A percentile compares a stretch with the other conserved stretches of the same genome.
These are phyloP conservation scores for Diaporthe sp. DNA, from an alignment of 2,329 filamentous ascomycete species.

Conservation along the genomic window DNA sequence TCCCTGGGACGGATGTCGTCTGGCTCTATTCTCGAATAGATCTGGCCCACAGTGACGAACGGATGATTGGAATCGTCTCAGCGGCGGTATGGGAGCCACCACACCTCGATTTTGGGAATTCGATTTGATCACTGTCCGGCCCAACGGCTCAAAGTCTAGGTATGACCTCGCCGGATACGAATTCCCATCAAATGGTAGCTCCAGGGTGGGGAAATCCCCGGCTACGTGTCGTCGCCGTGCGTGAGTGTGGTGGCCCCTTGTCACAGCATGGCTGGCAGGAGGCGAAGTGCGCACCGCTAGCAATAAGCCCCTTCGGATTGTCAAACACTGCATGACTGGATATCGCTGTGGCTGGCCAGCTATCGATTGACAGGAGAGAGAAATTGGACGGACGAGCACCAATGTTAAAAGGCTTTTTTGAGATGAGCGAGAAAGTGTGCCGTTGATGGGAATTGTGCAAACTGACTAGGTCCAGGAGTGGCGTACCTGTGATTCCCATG, in stretches of 20 bases:
- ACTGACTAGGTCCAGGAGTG: background rate
- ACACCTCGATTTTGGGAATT: background rate
- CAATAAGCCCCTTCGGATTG: background rate
- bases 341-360: background rate
- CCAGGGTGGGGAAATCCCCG: too few species aligned
- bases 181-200: background rate
- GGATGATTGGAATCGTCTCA: too few species aligned
- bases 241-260: background rate
- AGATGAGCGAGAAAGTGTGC: background rate
- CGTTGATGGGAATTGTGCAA: background rate
- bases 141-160: too few species aligned
- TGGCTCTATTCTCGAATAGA: conserved; percentile 33
- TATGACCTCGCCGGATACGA: background rate
- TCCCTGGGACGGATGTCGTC: conserved; percentile 54
- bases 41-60: background rate
- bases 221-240: background rate
- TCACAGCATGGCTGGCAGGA: background rate
- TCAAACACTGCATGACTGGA: background rate
- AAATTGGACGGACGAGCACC: background rate
- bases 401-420: background rate
- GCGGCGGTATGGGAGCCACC: too few species aligned
- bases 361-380: background rate
- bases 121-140: background rate
- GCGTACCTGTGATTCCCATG: background rate
- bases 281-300: background rate